A percentile compares a stretch with the other conserved stretches of the same genome.
Evolutionary conservation across 1,139 yeast species (phyloP).

Genomic region (Debaryomyces singareniensis): DNA sequence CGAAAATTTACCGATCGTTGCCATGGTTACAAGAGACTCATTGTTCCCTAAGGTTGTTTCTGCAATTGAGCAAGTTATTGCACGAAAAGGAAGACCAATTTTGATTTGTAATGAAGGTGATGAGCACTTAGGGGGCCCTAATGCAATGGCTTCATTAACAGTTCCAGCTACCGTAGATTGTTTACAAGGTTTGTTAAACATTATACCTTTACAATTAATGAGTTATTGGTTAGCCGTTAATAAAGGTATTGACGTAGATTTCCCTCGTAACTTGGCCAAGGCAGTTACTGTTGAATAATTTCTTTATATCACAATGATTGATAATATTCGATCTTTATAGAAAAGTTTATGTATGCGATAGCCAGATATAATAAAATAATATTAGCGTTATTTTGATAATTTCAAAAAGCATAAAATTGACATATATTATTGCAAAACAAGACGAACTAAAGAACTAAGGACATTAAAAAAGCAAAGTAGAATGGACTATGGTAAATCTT

Average conservation of each 20-base stretch:
- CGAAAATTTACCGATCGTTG: slow-evolving; percentile 87
- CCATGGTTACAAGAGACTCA: slow-evolving; percentile 96
- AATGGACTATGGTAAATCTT: too few relatives aligned
- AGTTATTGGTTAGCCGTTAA: slow-evolving; percentile 96
- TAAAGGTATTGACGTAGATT: slow-evolving; percentile 95
- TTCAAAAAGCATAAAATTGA: too few relatives aligned
- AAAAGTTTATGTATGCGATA: too few relatives aligned
- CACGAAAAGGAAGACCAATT: slow-evolving; percentile 96
- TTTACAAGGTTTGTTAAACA: slow-evolving; percentile 91
- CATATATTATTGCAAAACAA: too few relatives aligned
- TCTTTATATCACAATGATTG: too few relatives aligned
- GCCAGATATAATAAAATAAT: too few relatives aligned
- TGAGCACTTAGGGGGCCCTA: slow-evolving; percentile 45
- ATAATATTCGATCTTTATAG: too few relatives aligned
- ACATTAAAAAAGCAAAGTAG: too few relatives aligned
- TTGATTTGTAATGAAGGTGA: slow-evolving; percentile 90
- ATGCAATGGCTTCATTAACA: slow-evolving; percentile 65
- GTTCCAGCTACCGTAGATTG: slow-evolving; percentile 97
- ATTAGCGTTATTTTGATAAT: too few relatives aligned
- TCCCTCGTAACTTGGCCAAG: slow-evolving; percentile 98
- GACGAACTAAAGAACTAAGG: too few relatives aligned
- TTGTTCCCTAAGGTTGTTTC: slow-evolving; percentile 94
- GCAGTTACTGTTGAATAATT: slow-evolving; percentile 92
- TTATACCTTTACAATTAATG: slow-evolving; percentile 91
- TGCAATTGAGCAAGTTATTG: slow-evolving; percentile 94